A percentile compares a stretch with the other conserved stretches of the same genome.
phyloP scores from a whole-genome alignment of 2,329 filamentous ascomycete species.

The Fusarium globosum region DNA sequence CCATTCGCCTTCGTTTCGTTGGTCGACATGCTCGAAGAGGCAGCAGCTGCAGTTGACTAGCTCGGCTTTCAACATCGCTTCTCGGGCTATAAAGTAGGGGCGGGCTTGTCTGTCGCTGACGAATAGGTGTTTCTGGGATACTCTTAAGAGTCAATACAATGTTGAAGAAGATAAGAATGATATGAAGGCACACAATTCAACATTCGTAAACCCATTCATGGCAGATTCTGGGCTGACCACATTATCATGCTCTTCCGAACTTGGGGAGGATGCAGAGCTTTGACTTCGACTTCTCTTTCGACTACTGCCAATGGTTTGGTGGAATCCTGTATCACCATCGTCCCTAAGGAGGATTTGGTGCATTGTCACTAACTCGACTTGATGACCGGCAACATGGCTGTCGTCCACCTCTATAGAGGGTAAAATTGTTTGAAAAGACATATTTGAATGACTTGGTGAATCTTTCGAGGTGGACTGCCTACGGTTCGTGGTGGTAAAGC shows the following conservation, averaged over 20 bases:
- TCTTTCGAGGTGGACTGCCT: not conserved
- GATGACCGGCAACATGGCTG: not conserved
- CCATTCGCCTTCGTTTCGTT: slow-evolving; percentile 27
- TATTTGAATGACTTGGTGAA: not conserved
- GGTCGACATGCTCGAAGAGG: not conserved
- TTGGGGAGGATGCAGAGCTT: not conserved
- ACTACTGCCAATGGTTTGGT: not conserved
- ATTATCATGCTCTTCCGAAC: not conserved
- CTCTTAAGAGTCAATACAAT: slow-evolving; percentile 9
- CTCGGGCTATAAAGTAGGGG: not conserved
- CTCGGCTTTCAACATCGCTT: not conserved
- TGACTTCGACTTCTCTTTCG: not conserved
- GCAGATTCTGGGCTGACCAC: not conserved
- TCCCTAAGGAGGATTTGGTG: not conserved
- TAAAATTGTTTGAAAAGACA: not conserved
- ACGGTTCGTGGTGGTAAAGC: not conserved
- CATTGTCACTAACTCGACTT: not conserved
- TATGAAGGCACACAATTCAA: slow-evolving; percentile 24
- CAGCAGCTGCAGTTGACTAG: not conserved
- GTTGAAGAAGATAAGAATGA: fast-evolving
- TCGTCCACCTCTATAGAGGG: not conserved
- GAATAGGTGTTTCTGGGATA: slow-evolving; percentile 35
- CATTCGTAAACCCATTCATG: slow-evolving; percentile 26
- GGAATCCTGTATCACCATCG: not conserved
- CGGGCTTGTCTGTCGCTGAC: not conserved